Percentiles rank a stretch among this genome's conserved stretches.
Evolutionary conservation across 164 flowering plant species (phyloP).

Genomic region (Piper betle): DNA sequence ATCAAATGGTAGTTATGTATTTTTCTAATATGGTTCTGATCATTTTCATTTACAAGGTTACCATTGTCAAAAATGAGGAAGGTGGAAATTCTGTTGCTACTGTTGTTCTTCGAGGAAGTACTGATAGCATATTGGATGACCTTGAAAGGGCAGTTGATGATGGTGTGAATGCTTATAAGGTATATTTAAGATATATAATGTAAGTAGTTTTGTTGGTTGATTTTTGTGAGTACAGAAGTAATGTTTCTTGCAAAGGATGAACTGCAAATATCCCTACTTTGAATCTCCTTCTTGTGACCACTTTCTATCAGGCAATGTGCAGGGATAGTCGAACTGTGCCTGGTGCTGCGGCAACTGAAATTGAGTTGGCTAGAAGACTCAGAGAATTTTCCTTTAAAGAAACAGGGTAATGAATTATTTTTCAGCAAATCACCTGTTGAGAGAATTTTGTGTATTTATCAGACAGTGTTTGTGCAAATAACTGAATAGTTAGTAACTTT

Average conservation of each 20-base stretch:
- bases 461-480: no score
- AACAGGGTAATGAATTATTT: constrained; percentile 48
- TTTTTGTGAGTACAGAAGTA: no score
- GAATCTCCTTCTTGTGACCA: neutral
- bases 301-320: constrained; percentile 75
- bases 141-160: constrained; percentile 99
- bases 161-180: constrained; percentile 96
- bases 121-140: constrained; percentile 96
- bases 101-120: constrained; percentile 84
- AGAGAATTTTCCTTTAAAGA: constrained; percentile 81
- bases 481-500: no score
- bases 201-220: no score
- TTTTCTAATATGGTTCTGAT: neutral
- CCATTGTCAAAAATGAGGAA: constrained; percentile 82
- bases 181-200: constrained; percentile 6
- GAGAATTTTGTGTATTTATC: no score
- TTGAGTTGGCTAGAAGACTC: constrained; percentile 76
- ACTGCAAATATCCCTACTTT: no score
- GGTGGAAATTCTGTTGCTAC: constrained; percentile 88
- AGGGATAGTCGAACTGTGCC: constrained; percentile 82
- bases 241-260: no score
- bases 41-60: constrained; percentile 35
- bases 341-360: constrained; percentile 97
- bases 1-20: constrained; percentile 1
- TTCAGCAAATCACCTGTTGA: no score